These are phyloP conservation scores for Ceratobasidium sp. DNA, from an alignment of 1,284 basidiomycete genomes.

Conservation along the genomic window DNA sequence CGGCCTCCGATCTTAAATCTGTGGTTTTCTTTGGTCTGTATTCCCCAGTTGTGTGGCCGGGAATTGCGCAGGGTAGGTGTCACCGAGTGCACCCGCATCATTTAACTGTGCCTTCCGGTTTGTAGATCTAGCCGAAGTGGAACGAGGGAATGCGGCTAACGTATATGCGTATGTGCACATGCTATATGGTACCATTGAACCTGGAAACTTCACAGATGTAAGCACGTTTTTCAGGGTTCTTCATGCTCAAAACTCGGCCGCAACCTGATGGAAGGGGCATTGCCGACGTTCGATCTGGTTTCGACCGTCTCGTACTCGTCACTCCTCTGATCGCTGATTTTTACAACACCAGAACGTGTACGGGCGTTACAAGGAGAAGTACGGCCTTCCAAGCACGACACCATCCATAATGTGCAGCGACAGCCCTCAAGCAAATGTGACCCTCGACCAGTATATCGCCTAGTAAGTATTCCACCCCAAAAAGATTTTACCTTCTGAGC, in stretches of 20 bases:
- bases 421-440: slow-evolving; percentile 15
- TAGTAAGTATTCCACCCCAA: neutral
- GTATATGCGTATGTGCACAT: neutral
- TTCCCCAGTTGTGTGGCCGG: neutral
- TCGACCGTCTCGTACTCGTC: too few species aligned
- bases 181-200: neutral
- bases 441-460: neutral
- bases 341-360: neutral
- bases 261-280: too few species aligned
- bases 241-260: too few species aligned
- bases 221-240: too few species aligned
- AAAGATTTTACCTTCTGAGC: neutral
- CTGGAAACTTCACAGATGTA: neutral
- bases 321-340: neutral
- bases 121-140: neutral
- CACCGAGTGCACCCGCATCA: neutral
- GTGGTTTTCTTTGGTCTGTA: slow-evolving; percentile 45
- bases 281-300: neutral
- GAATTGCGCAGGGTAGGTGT: neutral
- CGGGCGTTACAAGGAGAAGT: neutral
- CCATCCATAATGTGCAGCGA: slow-evolving; percentile 46
- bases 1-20: slow-evolving; percentile 27
- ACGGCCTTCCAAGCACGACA: neutral
- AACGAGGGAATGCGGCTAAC: neutral
- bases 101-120: slow-evolving; percentile 22